phyloP scores from a whole-genome alignment of 768 basidiomycete species.

The Hydnomerulius pinastri region DNA sequence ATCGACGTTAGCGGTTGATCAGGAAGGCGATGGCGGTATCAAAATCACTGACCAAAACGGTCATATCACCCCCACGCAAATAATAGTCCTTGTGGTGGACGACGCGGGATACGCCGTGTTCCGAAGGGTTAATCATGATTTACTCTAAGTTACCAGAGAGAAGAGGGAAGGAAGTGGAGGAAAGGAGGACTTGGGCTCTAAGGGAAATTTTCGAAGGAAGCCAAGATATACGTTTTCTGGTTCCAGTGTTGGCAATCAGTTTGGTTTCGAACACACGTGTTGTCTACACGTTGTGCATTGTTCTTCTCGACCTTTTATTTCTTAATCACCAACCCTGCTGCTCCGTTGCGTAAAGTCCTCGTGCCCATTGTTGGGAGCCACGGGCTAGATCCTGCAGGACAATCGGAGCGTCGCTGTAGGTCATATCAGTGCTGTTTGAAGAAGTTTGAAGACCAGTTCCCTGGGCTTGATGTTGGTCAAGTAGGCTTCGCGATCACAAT shows the following conservation, averaged over 20 bases:
- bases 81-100: conserved; percentile 51
- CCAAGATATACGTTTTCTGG: conserved; percentile 35
- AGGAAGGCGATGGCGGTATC: not conserved
- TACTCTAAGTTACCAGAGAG: conserved; percentile 17
- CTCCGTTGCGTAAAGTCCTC: conserved; percentile 31
- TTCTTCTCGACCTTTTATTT: conserved; percentile 24
- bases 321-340: conserved; percentile 11
- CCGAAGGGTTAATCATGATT: conserved; percentile 28
- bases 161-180: conserved; percentile 32
- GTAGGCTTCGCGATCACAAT: conserved; percentile 28
- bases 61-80: conserved; percentile 58
- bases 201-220: conserved; percentile 39
- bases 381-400: conserved; percentile 1
- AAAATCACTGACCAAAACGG: conserved; percentile 49
- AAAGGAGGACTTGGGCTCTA: conserved; percentile 27
- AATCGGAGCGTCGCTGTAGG: conserved; percentile 8
- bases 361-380: conserved; percentile 15
- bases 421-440: conserved; percentile 42
- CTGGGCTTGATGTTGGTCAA: conserved; percentile 63
- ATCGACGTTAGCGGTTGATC: not conserved
- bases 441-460: conserved; percentile 84
- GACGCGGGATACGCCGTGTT: conserved; percentile 32
- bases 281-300: conserved; percentile 28
- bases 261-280: conserved; percentile 37
- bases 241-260: conserved; percentile 29